phyloP scores from a whole-genome alignment of 2,329 filamentous ascomycete species.

The Pseudocercospora fijiensis region DNA sequence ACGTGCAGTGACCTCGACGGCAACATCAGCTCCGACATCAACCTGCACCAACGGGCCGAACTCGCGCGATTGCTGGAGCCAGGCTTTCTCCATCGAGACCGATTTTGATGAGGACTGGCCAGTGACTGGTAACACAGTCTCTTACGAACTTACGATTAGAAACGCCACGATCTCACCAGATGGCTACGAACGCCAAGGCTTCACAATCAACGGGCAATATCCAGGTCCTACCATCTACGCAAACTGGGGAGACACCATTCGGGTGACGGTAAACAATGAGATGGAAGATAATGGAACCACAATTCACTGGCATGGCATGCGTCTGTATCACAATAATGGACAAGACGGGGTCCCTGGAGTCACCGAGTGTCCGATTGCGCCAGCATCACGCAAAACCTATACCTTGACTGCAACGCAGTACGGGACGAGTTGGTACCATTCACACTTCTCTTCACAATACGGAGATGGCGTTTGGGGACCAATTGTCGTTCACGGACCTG shows the following conservation, averaged over 20 bases:
- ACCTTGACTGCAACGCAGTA: conserved; percentile 55
- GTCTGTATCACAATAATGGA: conserved; percentile 56
- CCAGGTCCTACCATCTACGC: conserved; percentile 50
- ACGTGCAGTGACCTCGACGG: conserved; percentile 14
- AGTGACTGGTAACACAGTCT: conserved; percentile 35
- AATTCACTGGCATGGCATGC: conserved; percentile 64
- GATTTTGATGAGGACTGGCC: conserved; percentile 39
- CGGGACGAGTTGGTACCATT: conserved; percentile 49
- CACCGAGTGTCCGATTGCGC: conserved; percentile 50
- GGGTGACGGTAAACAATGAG: conserved; percentile 58
- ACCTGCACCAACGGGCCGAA: conserved; percentile 35
- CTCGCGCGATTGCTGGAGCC: conserved; percentile 34
- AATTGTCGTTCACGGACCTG: conserved; percentile 62
- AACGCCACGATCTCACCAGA: conserved; percentile 49
- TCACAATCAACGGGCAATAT: conserved; percentile 62
- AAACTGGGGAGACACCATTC: conserved; percentile 41
- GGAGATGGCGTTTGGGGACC: conserved; percentile 60
- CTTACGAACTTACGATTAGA: conserved; percentile 38
- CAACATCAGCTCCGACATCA: conserved; percentile 24
- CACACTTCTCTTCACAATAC: conserved; percentile 57
- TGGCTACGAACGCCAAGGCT: conserved; percentile 36
- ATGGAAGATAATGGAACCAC: conserved; percentile 58
- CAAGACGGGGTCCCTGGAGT: conserved; percentile 58
- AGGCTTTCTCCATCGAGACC: conserved; percentile 35
- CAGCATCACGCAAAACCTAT: conserved; percentile 57